Evolutionary conservation across 306 rosid genomes (phyloP).

Genomic region (Begonia peltatifolia): DNA sequence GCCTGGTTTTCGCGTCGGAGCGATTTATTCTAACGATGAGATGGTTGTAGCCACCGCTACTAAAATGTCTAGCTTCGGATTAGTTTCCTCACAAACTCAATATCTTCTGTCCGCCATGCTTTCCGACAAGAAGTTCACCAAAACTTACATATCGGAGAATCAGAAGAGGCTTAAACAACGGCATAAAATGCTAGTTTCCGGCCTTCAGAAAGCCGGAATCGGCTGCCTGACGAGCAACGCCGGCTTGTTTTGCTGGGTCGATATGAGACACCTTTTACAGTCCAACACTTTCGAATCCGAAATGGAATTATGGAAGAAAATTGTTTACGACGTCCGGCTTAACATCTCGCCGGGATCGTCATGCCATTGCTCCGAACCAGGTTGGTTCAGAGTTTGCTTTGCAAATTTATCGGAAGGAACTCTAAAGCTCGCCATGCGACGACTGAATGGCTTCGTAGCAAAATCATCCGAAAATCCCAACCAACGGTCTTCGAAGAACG

Average conservation of each 20-base stretch:
- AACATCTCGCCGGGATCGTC: slow-evolving; percentile 79
- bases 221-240: slow-evolving; percentile 63
- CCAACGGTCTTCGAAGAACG: slow-evolving; percentile 2
- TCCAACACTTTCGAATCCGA: slow-evolving; percentile 34
- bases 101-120: slow-evolving; percentile 56
- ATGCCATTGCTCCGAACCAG: slow-evolving; percentile 62
- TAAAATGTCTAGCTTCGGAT: slow-evolving; percentile 68
- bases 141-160: slow-evolving; percentile 30
- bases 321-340: slow-evolving; percentile 37
- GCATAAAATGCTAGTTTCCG: slow-evolving; percentile 43
- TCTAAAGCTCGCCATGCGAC: slow-evolving; percentile 9
- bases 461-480: background rate
- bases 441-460: slow-evolving; percentile 8
- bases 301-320: slow-evolving; percentile 40
- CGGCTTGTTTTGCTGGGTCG: slow-evolving; percentile 76
- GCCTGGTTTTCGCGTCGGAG: slow-evolving; percentile 71
- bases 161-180: slow-evolving; percentile 42
- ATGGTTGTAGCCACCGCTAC: slow-evolving; percentile 54
- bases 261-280: slow-evolving; percentile 41
- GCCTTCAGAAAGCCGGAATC: slow-evolving; percentile 39
- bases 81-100: slow-evolving; percentile 75
- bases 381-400: slow-evolving; percentile 83
- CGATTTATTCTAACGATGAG: slow-evolving; percentile 58
- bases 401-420: slow-evolving; percentile 60
- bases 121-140: slow-evolving; percentile 39